Conservation (phyloP, 2,329 filamentous ascomycete species). For the Xylaria sp. region DNA sequence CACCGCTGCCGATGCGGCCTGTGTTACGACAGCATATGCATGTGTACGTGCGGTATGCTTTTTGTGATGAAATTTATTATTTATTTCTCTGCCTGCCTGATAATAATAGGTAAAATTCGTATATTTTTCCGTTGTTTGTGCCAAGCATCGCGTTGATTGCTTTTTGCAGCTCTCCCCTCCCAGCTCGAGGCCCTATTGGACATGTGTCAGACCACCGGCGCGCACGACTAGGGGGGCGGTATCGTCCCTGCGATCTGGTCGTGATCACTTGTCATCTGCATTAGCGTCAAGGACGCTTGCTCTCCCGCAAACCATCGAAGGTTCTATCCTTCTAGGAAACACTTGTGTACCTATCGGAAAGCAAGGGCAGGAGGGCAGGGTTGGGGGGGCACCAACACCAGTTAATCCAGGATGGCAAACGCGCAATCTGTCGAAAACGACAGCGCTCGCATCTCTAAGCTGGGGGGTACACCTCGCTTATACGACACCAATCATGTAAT, state of each 20-base stretch:
- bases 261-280: slow-evolving; percentile 7
- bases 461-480: too few relatives aligned
- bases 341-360: not conserved
- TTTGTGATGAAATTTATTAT: not conserved
- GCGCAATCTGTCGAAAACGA: too few relatives aligned
- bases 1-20: not conserved
- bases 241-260: slow-evolving; percentile 18
- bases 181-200: slow-evolving; percentile 15
- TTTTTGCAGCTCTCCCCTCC: slow-evolving; percentile 4
- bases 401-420: too few relatives aligned
- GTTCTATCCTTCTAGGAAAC: not conserved
- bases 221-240: slow-evolving; percentile 18
- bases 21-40: not conserved
- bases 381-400: too few relatives aligned
- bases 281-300: slow-evolving; percentile 14
- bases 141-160: slow-evolving; percentile 1
- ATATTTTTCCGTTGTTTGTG: not conserved
- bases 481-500: too few relatives aligned
- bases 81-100: not conserved
- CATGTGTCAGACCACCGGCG: slow-evolving; percentile 18
- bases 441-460: too few relatives aligned
- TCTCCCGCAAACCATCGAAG: not conserved
- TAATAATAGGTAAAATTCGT: not conserved
- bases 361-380: too few relatives aligned
- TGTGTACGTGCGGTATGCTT: not conserved